These are phyloP conservation scores for Paraleonurus japonicus DNA, from an alignment of 257 asterid species.

Conservation along the genomic window DNA sequence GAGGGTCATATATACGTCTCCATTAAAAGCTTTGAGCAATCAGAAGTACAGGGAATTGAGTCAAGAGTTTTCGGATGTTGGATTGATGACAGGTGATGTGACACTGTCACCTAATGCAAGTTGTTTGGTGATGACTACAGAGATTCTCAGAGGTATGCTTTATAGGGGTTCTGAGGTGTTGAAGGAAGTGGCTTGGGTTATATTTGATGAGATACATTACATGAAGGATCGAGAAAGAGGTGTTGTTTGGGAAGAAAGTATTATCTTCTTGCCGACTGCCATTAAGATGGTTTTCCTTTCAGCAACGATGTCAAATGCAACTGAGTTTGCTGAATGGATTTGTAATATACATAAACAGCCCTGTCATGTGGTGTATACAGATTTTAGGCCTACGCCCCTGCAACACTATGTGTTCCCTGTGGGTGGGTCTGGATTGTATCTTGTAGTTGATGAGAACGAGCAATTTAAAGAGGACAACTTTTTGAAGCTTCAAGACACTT, in stretches of 20 bases:
- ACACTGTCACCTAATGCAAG: slow-evolving; percentile 90
- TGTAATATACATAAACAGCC: slow-evolving; percentile 94
- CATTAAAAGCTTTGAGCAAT: slow-evolving; percentile 86
- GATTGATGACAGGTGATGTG: slow-evolving; percentile 97
- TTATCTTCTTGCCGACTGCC: slow-evolving; percentile 94
- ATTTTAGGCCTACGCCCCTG: slow-evolving; percentile 95
- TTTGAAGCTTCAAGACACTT: slow-evolving; percentile 77
- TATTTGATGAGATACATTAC: slow-evolving; percentile 98
- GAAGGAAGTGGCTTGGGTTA: slow-evolving; percentile 99
- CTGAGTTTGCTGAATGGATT: slow-evolving; percentile 98
- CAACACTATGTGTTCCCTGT: slow-evolving; percentile 94
- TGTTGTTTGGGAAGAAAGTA: slow-evolving; percentile 99
- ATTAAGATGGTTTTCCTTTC: slow-evolving; percentile 97
- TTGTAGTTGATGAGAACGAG: slow-evolving; percentile 95
- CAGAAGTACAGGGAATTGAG: slow-evolving; percentile 93
- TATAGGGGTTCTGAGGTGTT: slow-evolving; percentile 96
- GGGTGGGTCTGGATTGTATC: slow-evolving; percentile 94
- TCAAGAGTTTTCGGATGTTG: slow-evolving; percentile 93
- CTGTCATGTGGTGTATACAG: slow-evolving; percentile 95
- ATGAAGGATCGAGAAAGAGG: slow-evolving; percentile 99
- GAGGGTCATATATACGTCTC: slow-evolving; percentile 93
- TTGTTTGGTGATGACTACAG: slow-evolving; percentile 98
- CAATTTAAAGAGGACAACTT: slow-evolving; percentile 89
- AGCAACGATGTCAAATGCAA: slow-evolving; percentile 97
- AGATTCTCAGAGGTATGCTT: slow-evolving; percentile 92